Percentiles rank a stretch among this genome's conserved stretches.
Evolutionary conservation across 1,284 basidiomycete genomes (phyloP).

Genomic region (Tilletiopsis washingtonensis): DNA sequence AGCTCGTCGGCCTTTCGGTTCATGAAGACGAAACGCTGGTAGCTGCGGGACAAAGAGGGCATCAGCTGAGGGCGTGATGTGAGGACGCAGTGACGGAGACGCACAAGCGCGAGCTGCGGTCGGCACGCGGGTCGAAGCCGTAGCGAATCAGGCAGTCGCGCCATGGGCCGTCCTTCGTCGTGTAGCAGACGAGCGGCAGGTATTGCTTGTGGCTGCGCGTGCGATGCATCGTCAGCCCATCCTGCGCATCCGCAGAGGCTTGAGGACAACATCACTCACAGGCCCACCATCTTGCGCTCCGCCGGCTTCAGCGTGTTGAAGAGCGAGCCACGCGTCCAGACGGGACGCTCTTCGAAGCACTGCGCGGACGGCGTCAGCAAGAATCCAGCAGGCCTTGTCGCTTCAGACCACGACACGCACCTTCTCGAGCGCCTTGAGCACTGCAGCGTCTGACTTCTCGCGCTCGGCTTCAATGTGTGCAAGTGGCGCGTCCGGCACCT

Average conservation of each 20-base stretch:
- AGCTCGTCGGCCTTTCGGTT: neutral
- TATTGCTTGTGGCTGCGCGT: constrained; percentile 49
- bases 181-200: constrained; percentile 58
- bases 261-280: constrained; percentile 4
- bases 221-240: neutral
- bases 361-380: constrained; percentile 13
- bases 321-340: constrained; percentile 79
- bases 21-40: constrained; percentile 2
- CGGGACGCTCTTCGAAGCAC: constrained; percentile 59
- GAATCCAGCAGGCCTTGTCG: too few relatives aligned
- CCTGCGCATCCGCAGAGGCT: neutral
- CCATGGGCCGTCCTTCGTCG: constrained; percentile 89
- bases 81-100: constrained; percentile 13
- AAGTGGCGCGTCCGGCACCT: too few relatives aligned
- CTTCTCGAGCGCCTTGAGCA: too few relatives aligned
- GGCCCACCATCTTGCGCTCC: constrained; percentile 63
- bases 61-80: neutral
- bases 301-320: constrained; percentile 69
- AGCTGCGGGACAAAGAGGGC: neutral
- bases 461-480: too few relatives aligned
- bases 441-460: too few relatives aligned
- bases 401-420: too few relatives aligned
- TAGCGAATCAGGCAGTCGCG: constrained; percentile 78
- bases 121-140: constrained; percentile 76
- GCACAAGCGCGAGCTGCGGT: constrained; percentile 66